Base-by-base conservation (phyloP, 2,329 filamentous ascomycete species). In the Corinectria fuckeliana region DNA sequence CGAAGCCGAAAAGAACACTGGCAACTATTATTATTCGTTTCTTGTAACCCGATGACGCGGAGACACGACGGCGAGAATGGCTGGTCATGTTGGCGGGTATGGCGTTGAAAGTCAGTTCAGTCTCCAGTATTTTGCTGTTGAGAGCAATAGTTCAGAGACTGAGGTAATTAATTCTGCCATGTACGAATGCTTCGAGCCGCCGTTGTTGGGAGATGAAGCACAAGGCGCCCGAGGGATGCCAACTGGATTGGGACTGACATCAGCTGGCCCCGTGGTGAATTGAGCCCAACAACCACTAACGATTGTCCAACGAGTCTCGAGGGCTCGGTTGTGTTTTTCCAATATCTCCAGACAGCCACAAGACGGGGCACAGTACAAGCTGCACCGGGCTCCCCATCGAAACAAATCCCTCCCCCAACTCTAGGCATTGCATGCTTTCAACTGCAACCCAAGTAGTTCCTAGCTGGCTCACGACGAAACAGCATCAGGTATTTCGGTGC, bases 401-500 rank as follows among this genome's bases (percentile, higher is more conserved):
- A 56, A 56, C 52, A 56, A 56, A 56, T 49, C 52, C 25, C 25
- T 39, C 32, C 38, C n/a, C 36, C 49, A 30, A 28, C 49, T 42
- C 49, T 44, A 34, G 52, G 57, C 58, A 60, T 44, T 41, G 51
- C 28, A 55, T 50, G 49, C 38, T 50, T 56, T 39, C 47, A 51
- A 55, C 45, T 60, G 57, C 51, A 66, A 59, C 50, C 50, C 50
- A 44, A 50, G 42, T 21, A 28, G 49, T 53, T 49, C 60, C 41
- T 62, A 23, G 50, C 28, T 65, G 51, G 59, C 61, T 61, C 57
- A 20, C 50, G 47, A 60, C 65, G 58, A 60, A 60, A 62, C 60
- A 66, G 53, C 55, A 66, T 66, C 67, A 63, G 54, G 56, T 66
- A 67, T 65, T 60, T 62, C 58, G 55, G 55, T 50, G 58, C 58